Base-by-base conservation (phyloP, 768 basidiomycete species). In the Suillus occidentalis region DNA sequence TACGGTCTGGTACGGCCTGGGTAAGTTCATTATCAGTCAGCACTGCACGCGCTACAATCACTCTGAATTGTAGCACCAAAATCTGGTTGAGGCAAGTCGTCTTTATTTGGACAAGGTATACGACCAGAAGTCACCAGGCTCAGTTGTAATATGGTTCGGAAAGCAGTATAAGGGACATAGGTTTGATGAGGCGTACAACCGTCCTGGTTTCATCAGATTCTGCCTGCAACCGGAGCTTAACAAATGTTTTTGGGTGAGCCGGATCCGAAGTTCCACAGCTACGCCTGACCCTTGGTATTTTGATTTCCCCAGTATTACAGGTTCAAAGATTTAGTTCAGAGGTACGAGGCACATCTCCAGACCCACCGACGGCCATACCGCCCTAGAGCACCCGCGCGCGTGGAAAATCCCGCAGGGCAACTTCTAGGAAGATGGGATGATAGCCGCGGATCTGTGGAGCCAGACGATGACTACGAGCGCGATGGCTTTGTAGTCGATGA, bases 141-240 rank as follows among this genome's bases (percentile, higher is more conserved):
- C 69, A 13, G 70, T 68, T 6, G 40, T 4, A 3, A 67, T 75
- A 25, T 72, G 67, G 70, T 73, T 71, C 12, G 65, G 71, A 31
- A 52, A 12, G 25, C 56, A 55, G n/a, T 73, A 68, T 34, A n/a
- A 6, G 8, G 73, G 72, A 55, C 43, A 58, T 3, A 66, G 61
- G 10, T 22, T 73, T 18, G 64, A 74, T 31, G 62, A 65, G 14
- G 69, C 16, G 7, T 68, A 62, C 18, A 10, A 59, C 22, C 60
- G 72, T 2, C 47, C 18, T 34, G 0, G 45, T 5, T 71, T 40
- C 9, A 49, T 71, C 1, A 22, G 4, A 3, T 78, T 62, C 73
- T 71, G 55, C 25, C 61, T 60, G 39, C 22, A 55, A 47, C 58
- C 57, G 1, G 34, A 56, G 31, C 45, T 5, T 4, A 2, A 14